A percentile compares a stretch with the other conserved stretches of the same genome.
Evolutionary conservation across 2,329 filamentous ascomycete genomes (phyloP).

Genomic region (Aureobasidium sp.): DNA sequence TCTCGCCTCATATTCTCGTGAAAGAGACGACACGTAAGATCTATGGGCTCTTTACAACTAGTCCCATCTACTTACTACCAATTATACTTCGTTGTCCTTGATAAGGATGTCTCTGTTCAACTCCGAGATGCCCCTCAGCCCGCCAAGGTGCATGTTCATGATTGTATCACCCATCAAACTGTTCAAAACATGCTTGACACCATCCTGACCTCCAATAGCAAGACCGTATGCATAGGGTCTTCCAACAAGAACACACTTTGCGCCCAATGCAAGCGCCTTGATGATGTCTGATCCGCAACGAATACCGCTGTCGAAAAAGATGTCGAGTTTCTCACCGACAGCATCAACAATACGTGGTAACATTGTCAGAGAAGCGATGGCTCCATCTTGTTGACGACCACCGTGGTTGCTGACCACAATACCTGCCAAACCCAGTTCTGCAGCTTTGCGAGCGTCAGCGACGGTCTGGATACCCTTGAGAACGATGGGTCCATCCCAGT

Average conservation of each 20-base stretch:
- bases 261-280: conserved; percentile 63
- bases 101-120: too few species aligned
- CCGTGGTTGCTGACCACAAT: conserved; percentile 62
- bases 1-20: too few species aligned
- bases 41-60: too few species aligned
- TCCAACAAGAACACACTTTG: neutral
- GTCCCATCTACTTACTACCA: too few species aligned
- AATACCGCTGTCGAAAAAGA: conserved; percentile 60
- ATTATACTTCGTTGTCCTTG: too few species aligned
- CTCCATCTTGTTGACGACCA: conserved; percentile 59
- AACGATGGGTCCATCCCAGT: conserved; percentile 72
- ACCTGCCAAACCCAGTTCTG: conserved; percentile 51
- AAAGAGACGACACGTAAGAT: too few species aligned
- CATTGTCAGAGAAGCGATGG: conserved; percentile 57
- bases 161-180: too few species aligned
- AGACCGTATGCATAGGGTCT: conserved; percentile 64
- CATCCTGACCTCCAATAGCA: conserved; percentile 41
- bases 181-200: too few species aligned
- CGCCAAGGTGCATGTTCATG: too few species aligned
- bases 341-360: conserved; percentile 68
- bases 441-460: conserved; percentile 51
- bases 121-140: too few species aligned
- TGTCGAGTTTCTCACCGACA: conserved; percentile 52
- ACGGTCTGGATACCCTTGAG: conserved; percentile 65
- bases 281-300: conserved; percentile 56